phyloP scores from a whole-genome alignment of 192 early-diverging fungal genomes.

The Irineochytrium annulatum region DNA sequence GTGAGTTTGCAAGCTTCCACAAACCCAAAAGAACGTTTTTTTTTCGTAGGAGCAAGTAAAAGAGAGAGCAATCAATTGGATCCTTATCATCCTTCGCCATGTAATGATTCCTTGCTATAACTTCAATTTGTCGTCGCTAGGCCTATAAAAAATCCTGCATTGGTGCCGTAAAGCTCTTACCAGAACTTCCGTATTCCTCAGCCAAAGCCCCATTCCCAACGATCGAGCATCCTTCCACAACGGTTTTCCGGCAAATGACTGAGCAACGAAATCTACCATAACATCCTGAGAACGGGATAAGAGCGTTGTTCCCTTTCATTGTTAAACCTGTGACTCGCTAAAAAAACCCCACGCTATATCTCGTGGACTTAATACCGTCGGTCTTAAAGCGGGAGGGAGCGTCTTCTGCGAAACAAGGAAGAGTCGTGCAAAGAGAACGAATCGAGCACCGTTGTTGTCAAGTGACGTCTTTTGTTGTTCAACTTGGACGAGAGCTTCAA shows the following conservation, averaged over 20 bases:
- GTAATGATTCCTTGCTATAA: slow-evolving; percentile 88
- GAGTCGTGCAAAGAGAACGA: slow-evolving; percentile 66
- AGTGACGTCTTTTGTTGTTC: slow-evolving; percentile 66
- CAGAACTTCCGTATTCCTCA: slow-evolving; percentile 67
- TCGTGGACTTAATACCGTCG: slow-evolving; percentile 29
- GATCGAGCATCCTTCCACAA: slow-evolving; percentile 77
- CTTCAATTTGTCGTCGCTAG: slow-evolving; percentile 63
- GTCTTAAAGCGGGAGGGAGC: too few species aligned
- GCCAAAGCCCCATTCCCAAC: slow-evolving; percentile 84
- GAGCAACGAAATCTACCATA: slow-evolving; percentile 54
- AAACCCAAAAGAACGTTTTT: slow-evolving; percentile 85
- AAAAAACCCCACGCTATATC: slow-evolving; percentile 84
- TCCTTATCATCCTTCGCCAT: slow-evolving; percentile 71
- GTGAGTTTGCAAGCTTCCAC: slow-evolving; percentile 78
- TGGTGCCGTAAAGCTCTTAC: slow-evolving; percentile 40
- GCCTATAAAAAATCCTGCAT: slow-evolving; percentile 9
- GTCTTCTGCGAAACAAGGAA: slow-evolving; percentile 43
- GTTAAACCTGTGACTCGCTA: slow-evolving; percentile 80
- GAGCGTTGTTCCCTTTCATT: neutral
- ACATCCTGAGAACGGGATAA: slow-evolving; percentile 46
- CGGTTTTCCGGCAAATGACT: slow-evolving; percentile 54
- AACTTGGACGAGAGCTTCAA: slow-evolving; percentile 42
- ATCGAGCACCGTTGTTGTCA: slow-evolving; percentile 84
- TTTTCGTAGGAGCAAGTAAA: slow-evolving; percentile 85
- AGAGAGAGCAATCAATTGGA: slow-evolving; percentile 80